A percentile compares a stretch with the other conserved stretches of the same genome.
phyloP scores from a whole-genome alignment of 2,329 filamentous ascomycete genomes.

The Erysiphe neolycopersici region DNA sequence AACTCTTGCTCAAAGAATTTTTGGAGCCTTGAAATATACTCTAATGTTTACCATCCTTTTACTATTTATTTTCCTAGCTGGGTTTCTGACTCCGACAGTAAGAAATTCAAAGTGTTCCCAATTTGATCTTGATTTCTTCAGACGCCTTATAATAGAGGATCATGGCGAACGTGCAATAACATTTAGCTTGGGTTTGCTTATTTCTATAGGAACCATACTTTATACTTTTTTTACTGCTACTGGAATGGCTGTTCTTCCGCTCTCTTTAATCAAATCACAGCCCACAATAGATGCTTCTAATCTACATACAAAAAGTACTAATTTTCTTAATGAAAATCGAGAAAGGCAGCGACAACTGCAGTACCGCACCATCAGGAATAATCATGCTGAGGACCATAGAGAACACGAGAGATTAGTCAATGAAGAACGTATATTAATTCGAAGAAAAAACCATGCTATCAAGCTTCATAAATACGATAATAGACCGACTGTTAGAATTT shows the following conservation, averaged over 20 bases:
- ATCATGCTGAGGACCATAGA: conserved; percentile 64
- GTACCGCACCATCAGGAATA: conserved; percentile 48
- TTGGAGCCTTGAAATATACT: conserved; percentile 78
- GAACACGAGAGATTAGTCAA: conserved; percentile 69
- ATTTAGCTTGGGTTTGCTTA: conserved; percentile 68
- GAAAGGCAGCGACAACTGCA: conserved; percentile 84
- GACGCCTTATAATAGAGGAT: conserved; percentile 55
- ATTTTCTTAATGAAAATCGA: conserved; percentile 63
- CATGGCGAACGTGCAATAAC: conserved; percentile 80
- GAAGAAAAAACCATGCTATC: conserved; percentile 64
- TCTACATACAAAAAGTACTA: conserved; percentile 47
- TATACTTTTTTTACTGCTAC: conserved; percentile 76
- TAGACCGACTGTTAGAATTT: conserved; percentile 43
- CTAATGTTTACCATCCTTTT: conserved; percentile 57
- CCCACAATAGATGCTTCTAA: conserved; percentile 64
- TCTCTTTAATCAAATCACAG: conserved; percentile 77
- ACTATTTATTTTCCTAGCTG: conserved; percentile 63
- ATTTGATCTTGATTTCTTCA: conserved; percentile 78
- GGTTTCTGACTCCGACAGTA: conserved; percentile 76
- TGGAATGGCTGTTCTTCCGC: conserved; percentile 66
- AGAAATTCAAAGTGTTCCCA: conserved; percentile 37
- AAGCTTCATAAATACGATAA: conserved; percentile 58
- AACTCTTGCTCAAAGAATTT: conserved; percentile 42
- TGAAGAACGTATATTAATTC: conserved; percentile 76
- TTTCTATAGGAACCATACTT: conserved; percentile 61